These are phyloP conservation scores for Wallacemonas rigidus DNA, from an alignment of 208 protist species.

Conservation along the genomic window DNA sequence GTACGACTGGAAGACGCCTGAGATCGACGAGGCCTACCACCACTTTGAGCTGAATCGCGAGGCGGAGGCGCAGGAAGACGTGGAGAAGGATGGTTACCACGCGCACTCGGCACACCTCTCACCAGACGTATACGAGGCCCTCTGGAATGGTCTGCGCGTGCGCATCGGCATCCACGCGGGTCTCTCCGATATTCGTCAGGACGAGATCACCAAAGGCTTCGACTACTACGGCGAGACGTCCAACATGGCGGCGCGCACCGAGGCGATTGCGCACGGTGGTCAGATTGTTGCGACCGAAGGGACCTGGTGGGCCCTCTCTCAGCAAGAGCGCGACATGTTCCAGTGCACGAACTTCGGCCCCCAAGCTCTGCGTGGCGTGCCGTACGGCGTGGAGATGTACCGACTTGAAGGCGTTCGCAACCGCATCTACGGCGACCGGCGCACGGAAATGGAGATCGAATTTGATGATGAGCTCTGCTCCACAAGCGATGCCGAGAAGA, in stretches of 20 bases:
- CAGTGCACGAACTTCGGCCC: constrained; percentile 15
- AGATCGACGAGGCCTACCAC: constrained; percentile 52
- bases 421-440: constrained; percentile 16
- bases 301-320: constrained; percentile 42
- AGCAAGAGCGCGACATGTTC: constrained; percentile 29
- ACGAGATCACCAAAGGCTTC: constrained; percentile 68
- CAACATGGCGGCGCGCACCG: constrained; percentile 84
- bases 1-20: constrained; percentile 50
- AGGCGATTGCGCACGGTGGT: constrained; percentile 71
- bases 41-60: constrained; percentile 39
- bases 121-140: constrained; percentile 31
- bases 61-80: constrained; percentile 22
- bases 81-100: constrained; percentile 9
- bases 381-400: constrained; percentile 58
- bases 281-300: constrained; percentile 63
- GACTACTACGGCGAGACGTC: constrained; percentile 85
- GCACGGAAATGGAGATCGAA: constrained; percentile 15
- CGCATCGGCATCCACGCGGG: constrained; percentile 67
- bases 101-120: constrained; percentile 36
- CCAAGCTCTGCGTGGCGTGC: constrained; percentile 57
- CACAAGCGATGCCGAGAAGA: not conserved
- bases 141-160: constrained; percentile 57
- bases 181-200: constrained; percentile 56
- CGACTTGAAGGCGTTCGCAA: constrained; percentile 27
- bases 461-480: constrained; percentile 3